These are phyloP conservation scores for Bullera alba DNA, from an alignment of 768 basidiomycete species.

Conservation along the genomic window DNA sequence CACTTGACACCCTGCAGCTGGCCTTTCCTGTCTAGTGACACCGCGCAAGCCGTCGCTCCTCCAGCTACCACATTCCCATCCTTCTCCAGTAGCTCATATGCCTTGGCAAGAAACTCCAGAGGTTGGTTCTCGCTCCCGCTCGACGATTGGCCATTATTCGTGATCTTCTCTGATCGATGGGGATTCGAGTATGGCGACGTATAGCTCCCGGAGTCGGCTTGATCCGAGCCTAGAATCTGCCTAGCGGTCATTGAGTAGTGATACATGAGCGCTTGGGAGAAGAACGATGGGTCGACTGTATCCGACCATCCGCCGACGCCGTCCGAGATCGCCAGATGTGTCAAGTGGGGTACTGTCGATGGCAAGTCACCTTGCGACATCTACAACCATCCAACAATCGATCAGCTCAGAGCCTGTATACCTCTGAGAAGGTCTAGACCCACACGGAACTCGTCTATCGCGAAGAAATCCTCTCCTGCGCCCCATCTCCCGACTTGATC, in stretches of 20 bases:
- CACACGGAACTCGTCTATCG: constrained; percentile 22
- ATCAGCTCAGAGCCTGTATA: background rate
- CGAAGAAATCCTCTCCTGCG: constrained; percentile 46
- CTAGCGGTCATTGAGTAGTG: constrained; percentile 47
- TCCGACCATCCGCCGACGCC: constrained; percentile 88
- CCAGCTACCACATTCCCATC: constrained; percentile 41
- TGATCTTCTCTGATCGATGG: too few species aligned
- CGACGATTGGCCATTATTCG: too few species aligned
- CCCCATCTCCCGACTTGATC: constrained; percentile 33
- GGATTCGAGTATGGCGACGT: too few species aligned
- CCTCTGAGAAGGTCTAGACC: background rate
- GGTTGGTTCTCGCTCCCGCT: too few species aligned
- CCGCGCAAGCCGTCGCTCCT: constrained; percentile 21
- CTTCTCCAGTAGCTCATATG: constrained; percentile 29
- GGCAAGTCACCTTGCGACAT: too few species aligned
- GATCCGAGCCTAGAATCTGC: background rate
- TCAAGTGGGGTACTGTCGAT: too few species aligned
- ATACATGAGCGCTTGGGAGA: constrained; percentile 86
- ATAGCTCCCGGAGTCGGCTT: too few species aligned
- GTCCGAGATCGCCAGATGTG: constrained; percentile 70
- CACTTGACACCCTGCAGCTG: constrained; percentile 48
- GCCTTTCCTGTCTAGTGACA: constrained; percentile 21
- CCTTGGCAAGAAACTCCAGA: constrained; percentile 3
- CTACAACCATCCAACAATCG: background rate
- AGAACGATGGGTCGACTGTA: constrained; percentile 79